Percentiles rank a stretch among this genome's conserved stretches.
Conservation (phyloP, 1,284 basidiomycete species). For the Rhodofomes roseus region DNA sequence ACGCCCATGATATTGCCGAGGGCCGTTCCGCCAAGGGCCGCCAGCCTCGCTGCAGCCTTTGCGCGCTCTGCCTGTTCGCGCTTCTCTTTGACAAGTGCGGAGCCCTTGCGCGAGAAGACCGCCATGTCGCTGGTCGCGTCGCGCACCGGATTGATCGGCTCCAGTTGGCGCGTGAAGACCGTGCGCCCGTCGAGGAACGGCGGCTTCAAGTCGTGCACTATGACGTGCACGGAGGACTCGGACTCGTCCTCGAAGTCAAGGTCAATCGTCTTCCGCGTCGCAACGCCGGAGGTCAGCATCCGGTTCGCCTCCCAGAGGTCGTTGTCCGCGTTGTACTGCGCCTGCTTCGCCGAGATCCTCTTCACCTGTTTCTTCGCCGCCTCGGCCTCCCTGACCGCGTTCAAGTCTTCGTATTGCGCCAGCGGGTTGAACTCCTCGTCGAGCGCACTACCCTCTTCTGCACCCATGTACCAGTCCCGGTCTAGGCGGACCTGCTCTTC, state of each 20-base stretch:
- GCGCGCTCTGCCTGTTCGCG: slow-evolving; percentile 94
- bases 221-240: slow-evolving; percentile 94
- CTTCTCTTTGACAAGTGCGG: slow-evolving; percentile 89
- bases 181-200: slow-evolving; percentile 97
- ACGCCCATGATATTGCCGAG: slow-evolving; percentile 98
- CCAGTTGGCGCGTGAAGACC: slow-evolving; percentile 95
- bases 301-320: slow-evolving; percentile 99
- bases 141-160: slow-evolving; percentile 95
- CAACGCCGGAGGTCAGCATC: slow-evolving; percentile 93
- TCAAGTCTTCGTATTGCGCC: slow-evolving; percentile 86
- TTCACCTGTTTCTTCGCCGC: slow-evolving; percentile 78
- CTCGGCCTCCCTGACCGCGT: slow-evolving; percentile 70
- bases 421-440: slow-evolving; percentile 94
- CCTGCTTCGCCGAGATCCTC: slow-evolving; percentile 87
- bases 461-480: slow-evolving; percentile 91
- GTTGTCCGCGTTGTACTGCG: slow-evolving; percentile 96
- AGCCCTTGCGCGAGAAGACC: slow-evolving; percentile 94
- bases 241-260: slow-evolving; percentile 91
- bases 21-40: slow-evolving; percentile 87
- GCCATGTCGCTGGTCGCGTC: slow-evolving; percentile 96
- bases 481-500: slow-evolving; percentile 89
- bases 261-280: slow-evolving; percentile 82
- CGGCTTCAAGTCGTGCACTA: slow-evolving; percentile 96
- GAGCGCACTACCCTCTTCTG: slow-evolving; percentile 76
- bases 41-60: slow-evolving; percentile 94